These are phyloP conservation scores for Agaricus sinodeliciosus DNA, from an alignment of 768 basidiomycete genomes.

Conservation along the genomic window DNA sequence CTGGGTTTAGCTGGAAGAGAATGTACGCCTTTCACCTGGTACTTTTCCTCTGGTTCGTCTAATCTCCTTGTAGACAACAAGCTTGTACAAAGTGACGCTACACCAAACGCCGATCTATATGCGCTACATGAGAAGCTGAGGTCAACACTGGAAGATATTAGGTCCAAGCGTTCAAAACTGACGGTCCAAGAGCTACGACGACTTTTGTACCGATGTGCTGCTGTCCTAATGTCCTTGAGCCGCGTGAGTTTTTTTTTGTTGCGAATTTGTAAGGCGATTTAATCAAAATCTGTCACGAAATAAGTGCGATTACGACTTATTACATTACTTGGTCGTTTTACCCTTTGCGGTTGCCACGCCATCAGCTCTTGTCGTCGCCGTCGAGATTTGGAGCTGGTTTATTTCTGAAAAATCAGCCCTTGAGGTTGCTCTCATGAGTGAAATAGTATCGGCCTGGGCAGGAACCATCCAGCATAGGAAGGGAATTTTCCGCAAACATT, in stretches of 20 bases:
- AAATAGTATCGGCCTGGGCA: constrained; percentile 85
- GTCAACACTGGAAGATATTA: constrained; percentile 59
- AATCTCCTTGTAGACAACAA: constrained; percentile 58
- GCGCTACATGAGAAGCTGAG: constrained; percentile 65
- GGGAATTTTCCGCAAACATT: constrained; percentile 75
- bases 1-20: constrained; percentile 67
- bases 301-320: constrained; percentile 78
- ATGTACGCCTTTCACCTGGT: constrained; percentile 13
- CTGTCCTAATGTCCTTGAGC: constrained; percentile 64
- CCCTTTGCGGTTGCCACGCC: constrained; percentile 91
- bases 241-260: constrained; percentile 34
- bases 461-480: constrained; percentile 68
- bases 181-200: constrained; percentile 81
- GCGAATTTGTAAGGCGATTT: background rate
- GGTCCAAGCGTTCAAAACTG: constrained; percentile 63
- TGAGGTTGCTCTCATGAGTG: constrained; percentile 80
- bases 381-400: constrained; percentile 96
- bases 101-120: constrained; percentile 55
- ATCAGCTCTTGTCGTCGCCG: constrained; percentile 75
- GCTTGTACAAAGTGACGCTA: constrained; percentile 27
- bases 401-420: constrained; percentile 78
- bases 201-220: constrained; percentile 81
- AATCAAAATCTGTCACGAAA: background rate
- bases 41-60: constrained; percentile 1
- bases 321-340: constrained; percentile 81